Percentiles rank a stretch among this genome's conserved stretches.
phyloP scores from a whole-genome alignment of 148 eudicot species.

The Limonium bicolor region DNA sequence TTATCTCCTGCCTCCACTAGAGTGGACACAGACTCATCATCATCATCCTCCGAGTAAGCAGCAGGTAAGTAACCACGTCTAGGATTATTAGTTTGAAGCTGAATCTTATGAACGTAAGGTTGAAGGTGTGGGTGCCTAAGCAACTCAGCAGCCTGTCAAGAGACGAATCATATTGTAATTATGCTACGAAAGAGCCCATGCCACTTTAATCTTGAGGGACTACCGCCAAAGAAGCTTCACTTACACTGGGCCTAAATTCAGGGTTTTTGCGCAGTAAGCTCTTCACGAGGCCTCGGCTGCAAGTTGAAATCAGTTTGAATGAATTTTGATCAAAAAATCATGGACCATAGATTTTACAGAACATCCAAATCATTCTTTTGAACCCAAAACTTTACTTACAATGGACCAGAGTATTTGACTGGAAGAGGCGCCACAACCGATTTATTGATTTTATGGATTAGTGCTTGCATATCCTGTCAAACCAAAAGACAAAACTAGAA shows the following conservation, averaged over 20 bases:
- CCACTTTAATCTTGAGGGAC: too few relatives aligned
- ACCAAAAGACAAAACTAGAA: background rate
- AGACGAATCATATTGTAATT: background rate
- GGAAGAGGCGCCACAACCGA: conserved; percentile 94
- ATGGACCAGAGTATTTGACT: conserved; percentile 66
- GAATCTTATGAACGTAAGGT: conserved; percentile 64
- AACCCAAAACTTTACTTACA: conserved; percentile 33
- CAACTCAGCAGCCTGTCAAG: conserved; percentile 76
- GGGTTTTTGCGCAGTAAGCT: conserved; percentile 97
- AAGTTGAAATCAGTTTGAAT: conserved; percentile 8
- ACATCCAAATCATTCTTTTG: background rate
- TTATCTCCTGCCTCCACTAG: conserved; percentile 49
- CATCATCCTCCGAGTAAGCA: conserved; percentile 47
- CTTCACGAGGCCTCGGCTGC: conserved; percentile 87
- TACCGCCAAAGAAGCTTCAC: background rate
- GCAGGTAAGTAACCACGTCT: conserved; percentile 42
- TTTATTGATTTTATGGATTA: conserved; percentile 86
- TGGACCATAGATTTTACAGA: background rate
- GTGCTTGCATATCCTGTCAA: conserved; percentile 88
- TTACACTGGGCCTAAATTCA: conserved; percentile 79
- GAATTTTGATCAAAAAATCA: conserved; percentile 1
- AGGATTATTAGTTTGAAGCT: conserved; percentile 57
- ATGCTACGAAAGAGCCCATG: background rate
- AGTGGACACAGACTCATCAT: conserved; percentile 51
- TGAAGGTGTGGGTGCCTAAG: conserved; percentile 76